Evolutionary conservation across 495 filamentous ascomycete species (phyloP), one percentile per base, ranked within the genome.

Genomic region (Lophium mytilinum): DNA sequence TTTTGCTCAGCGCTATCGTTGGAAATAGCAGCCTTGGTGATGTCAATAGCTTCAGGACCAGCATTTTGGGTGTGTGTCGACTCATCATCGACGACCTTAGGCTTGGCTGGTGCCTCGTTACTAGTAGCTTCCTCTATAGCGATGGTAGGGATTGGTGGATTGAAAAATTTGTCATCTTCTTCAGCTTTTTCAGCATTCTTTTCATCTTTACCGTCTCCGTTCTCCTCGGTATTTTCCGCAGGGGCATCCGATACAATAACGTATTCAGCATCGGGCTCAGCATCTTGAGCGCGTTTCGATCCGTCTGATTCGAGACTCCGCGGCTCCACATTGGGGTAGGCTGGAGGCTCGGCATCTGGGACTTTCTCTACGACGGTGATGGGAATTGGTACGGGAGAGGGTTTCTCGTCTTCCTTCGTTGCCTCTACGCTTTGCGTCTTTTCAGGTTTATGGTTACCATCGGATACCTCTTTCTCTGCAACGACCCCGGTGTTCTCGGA

Each of bases 311-410:
- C 52, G 21, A 66, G 57, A 34, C 30, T 41, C n/a, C 34, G 47
- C 9, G 56, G 9, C 37, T 61, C 53, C 19, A 53, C n/a, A 30
- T 56, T 40, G 10, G 61, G 49, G 39, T 60, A 64, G 9, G 18
- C 24, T 40, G 56, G 60, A 14, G 30, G 64, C 14, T 53, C 45
- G n/a, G 53, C 11, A 35, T 60, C 56, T 15, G 39, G 41, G 0
- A 61, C 61, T 37, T 63, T 64, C 9, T 66, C 56, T 6, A 61
- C 64, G 30, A 61, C 61, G 5, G 42, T 61, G 53, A 61, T 52
- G 6, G 64, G 64, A 35, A 61, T 19, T 2, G 56, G 64, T 10
- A 63, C 53, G 3, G 14, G 4, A 1, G 48, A 30, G 17, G 37
- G 24, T 33, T 54, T 50, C 35, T 7, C 17, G 17, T 15, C 48